Evolutionary conservation across 169 alveolate genomes (phyloP).

Genomic region (Babesia bovis): DNA sequence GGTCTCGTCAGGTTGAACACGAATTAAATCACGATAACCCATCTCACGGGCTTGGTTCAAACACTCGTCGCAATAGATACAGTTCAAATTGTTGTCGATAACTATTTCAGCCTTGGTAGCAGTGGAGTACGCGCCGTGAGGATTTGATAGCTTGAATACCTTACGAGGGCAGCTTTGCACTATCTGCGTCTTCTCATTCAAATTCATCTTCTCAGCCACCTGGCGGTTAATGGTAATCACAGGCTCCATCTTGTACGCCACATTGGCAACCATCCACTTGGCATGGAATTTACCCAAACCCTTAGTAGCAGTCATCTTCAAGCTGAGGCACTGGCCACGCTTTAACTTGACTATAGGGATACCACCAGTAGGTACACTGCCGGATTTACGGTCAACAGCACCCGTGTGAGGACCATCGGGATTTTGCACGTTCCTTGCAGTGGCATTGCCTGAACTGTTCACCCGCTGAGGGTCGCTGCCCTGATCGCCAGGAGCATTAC

Average conservation of each 20-base stretch:
- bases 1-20: constrained; percentile 73
- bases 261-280: constrained; percentile 95
- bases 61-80: constrained; percentile 73
- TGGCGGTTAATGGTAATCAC: constrained; percentile 69
- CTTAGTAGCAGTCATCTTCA: constrained; percentile 91
- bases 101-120: constrained; percentile 63
- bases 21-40: constrained; percentile 71
- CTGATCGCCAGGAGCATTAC: constrained; percentile 3
- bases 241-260: constrained; percentile 83
- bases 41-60: constrained; percentile 67
- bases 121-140: constrained; percentile 35
- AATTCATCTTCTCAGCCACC: constrained; percentile 72
- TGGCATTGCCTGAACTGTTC: neutral
- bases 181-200: constrained; percentile 65
- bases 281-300: constrained; percentile 97
- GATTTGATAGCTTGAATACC: constrained; percentile 76
- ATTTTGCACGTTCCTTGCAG: constrained; percentile 7
- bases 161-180: constrained; percentile 88
- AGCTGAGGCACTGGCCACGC: constrained; percentile 88
- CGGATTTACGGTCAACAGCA: constrained; percentile 16
- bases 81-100: constrained; percentile 47
- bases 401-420: constrained; percentile 16
- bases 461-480: neutral
- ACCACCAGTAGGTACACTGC: constrained; percentile 74
- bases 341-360: constrained; percentile 91